Conservation (phyloP, 148 eudicot genomes). For the Camellia sinensis region DNA sequence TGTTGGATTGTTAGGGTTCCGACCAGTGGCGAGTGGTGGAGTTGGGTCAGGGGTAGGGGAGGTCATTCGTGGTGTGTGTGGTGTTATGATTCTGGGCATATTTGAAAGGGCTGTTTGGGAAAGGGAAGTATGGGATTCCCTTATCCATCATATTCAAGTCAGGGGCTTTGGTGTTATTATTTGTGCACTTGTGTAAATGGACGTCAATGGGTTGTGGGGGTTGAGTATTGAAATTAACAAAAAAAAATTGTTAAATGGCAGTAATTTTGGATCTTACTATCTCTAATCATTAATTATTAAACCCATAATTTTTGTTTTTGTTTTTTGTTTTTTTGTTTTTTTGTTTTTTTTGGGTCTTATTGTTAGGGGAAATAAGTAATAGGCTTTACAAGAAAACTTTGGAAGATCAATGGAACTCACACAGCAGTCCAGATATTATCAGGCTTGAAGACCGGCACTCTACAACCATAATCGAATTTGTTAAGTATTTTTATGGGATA, state of each 20-base stretch:
- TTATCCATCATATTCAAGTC: too few relatives aligned
- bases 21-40: not conserved
- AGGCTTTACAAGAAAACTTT: conserved; percentile 20
- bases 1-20: not conserved
- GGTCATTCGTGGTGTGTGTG: conserved; percentile 22
- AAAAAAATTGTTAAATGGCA: too few relatives aligned
- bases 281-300: too few relatives aligned
- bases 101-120: conserved; percentile 32
- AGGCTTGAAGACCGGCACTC: not conserved
- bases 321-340: not conserved
- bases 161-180: not conserved
- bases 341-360: not conserved
- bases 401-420: conserved; percentile 19
- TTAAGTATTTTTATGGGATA: too few relatives aligned
- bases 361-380: conserved; percentile 14
- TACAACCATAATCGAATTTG: too few relatives aligned
- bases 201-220: not conserved
- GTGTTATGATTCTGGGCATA: conserved; percentile 24
- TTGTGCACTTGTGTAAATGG: conserved; percentile 20
- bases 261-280: too few relatives aligned
- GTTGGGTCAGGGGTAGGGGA: conserved; percentile 22
- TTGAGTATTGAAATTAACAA: too few relatives aligned
- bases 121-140: conserved; percentile 42
- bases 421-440: conserved; percentile 13
- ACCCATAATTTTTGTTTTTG: too few relatives aligned